Base-by-base conservation (phyloP, 192 early-diverging fungal species). In the Umbelopsis sp. region DNA sequence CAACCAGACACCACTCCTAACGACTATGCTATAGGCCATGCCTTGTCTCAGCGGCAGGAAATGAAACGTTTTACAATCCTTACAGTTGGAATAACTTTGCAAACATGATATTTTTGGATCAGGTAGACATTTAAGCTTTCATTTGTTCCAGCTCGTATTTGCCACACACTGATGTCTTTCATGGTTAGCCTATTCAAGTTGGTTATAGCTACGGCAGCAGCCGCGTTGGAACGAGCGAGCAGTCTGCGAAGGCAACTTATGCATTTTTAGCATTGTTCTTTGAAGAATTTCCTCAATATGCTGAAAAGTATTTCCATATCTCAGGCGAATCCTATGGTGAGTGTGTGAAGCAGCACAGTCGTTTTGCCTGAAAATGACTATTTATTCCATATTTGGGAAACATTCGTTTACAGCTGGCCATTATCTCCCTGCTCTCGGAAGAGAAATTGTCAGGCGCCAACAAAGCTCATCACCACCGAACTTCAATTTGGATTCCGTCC, bases 211-310 rank as follows among this genome's bases (percentile, higher is more conserved):
- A 98, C 72, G 91, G 94, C 47, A 83, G 83, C 53, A 81, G 87
- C 21, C 74, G 74, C n/a, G 93, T 94, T 29, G 82, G 80, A 67
- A 91, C 87, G 76, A 91, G 92, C 20, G 80, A 86, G 16, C 86
- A 88, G 21, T 93, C 96, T 0, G 96, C 94, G 65, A 84, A 87
- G 50, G 95, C 96, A 76, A 91, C 95, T 17, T 95, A 97, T 76
- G 92, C 89, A 54, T 96, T 99, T 74, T 83, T 99, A 45, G 95
- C 95, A 81, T 84, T 98, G 29, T 95, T 98, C 86, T 91, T 97
- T 70, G 76, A 90, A 67, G 86, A 90, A 71, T 94, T 95, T 87
- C 86, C 88, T n/a, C 73, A 97, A 80, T 98, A 95, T 74, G 83
- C 88, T 14, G 65, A 83, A 32, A 81, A 89, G 50, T 87, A 91